Percentiles rank a stretch among this genome's conserved stretches.
Conservation (phyloP, 2,329 filamentous ascomycete genomes). For the Xylariaceae sp. region DNA sequence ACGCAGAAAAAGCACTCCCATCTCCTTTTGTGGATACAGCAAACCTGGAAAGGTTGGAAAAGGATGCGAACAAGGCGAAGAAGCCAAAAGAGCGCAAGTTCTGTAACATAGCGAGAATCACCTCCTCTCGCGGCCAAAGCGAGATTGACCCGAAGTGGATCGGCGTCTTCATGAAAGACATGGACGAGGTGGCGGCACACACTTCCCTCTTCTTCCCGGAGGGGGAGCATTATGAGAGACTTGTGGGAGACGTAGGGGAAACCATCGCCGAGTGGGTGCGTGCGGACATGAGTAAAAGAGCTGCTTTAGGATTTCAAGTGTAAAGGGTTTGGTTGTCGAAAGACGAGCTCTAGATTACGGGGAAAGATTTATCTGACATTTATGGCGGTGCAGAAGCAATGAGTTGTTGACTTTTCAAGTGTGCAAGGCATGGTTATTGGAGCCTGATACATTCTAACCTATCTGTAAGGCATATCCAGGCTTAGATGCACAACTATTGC, state of each 20-base stretch:
- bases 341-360: too few species aligned
- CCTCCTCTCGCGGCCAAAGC: too few species aligned
- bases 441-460: too few species aligned
- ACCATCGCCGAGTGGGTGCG: constrained; percentile 65
- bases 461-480: too few species aligned
- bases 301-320: constrained; percentile 32
- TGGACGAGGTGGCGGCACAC: constrained; percentile 82
- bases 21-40: not conserved
- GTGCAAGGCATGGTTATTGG: too few species aligned
- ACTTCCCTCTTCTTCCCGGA: constrained; percentile 73
- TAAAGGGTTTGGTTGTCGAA: too few species aligned
- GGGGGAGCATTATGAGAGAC: constrained; percentile 66
- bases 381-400: too few species aligned
- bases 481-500: too few species aligned
- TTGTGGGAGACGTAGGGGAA: constrained; percentile 70
- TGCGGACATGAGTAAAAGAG: constrained; percentile 49
- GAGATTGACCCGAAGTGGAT: constrained; percentile 68
- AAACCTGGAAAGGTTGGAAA: constrained; percentile 4
- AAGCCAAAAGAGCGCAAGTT: constrained; percentile 63
- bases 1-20: not conserved
- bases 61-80: constrained; percentile 18
- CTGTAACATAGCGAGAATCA: constrained; percentile 61
- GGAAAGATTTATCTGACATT: too few species aligned
- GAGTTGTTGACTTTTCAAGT: too few species aligned
- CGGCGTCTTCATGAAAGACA: constrained; percentile 70